phyloP scores from a whole-genome alignment of 306 rosid genomes.

The Astragalus glycyphyllos region DNA sequence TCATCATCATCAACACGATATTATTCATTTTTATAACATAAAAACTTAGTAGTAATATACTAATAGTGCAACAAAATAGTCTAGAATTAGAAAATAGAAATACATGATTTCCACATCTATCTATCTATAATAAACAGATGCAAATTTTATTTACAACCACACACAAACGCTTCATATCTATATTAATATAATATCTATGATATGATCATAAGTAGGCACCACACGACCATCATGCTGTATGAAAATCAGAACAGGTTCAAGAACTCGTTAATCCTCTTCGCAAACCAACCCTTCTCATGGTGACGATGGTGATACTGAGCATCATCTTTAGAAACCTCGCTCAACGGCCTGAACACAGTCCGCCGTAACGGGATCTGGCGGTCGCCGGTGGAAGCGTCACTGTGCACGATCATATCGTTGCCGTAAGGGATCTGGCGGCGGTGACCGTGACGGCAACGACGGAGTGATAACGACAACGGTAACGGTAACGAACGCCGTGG shows the following conservation, averaged over 20 bases:
- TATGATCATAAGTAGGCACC: background rate
- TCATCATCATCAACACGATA: background rate
- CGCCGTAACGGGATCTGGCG: constrained; percentile 22
- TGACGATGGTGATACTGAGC: background rate
- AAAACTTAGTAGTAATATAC: background rate
- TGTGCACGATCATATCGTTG: constrained; percentile 34
- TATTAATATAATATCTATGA: background rate
- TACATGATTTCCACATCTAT: constrained; percentile 1
- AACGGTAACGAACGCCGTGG: background rate
- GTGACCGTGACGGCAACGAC: constrained; percentile 42
- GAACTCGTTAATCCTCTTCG: constrained; percentile 38
- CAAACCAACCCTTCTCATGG: constrained; percentile 25
- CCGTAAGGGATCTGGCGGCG: constrained; percentile 47
- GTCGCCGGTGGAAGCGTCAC: background rate
- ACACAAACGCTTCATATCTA: constrained; percentile 21
- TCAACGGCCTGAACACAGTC: background rate
- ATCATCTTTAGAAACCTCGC: background rate
- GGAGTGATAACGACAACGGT: constrained; percentile 18
- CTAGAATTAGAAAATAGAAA: background rate
- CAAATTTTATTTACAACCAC: constrained; percentile 22
- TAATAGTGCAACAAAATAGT: background rate
- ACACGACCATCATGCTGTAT: background rate
- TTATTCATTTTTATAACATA: background rate
- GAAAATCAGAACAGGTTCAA: constrained; percentile 37
- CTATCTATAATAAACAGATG: constrained; percentile 23